Base-by-base conservation (phyloP, 2,329 filamentous ascomycete genomes). In the Alternaria brassicicola region DNA sequence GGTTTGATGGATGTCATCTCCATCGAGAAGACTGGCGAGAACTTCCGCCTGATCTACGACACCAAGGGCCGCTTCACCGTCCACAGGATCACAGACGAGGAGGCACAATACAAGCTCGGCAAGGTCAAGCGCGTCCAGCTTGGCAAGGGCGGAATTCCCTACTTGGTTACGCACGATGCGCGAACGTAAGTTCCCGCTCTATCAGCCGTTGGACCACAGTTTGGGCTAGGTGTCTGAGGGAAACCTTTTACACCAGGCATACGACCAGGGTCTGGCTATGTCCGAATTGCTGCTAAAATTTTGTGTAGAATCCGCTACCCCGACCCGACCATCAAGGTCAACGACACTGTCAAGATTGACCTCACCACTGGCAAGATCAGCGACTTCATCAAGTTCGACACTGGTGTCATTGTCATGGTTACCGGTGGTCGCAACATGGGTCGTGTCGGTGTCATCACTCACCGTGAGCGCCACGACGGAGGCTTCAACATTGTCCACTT, bases 131-230 rank as follows among this genome's bases (percentile, higher is more conserved):
- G 94, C 79, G 95, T 99, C 67, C 95, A 99, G 88, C 89, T 99
- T 78, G 95, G 95, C 87, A 94, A 93, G 85, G 96, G 95, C 85
- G 95, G 93, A 87, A 96, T 99, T 89, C 95, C 95, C 96, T 99
- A 97, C 93, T 97, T 98, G 93, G 95, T 99, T 92, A 99, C 95
- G 93, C 95, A 99, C 92, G 95, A 99, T 95, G 95, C 95, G 86
- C 91, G 95, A 93, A 99, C 95, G 94, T 99, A 87, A 97, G 94
- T 98, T 90, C 90, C 87, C 85, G 91, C 90, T 97, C 93, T 95
- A 93, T 97, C 94, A 97, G 94, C 89, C 94, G 94, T 97, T 97
- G 94, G 55, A 92, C 94, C 73, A 73, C 62, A 75, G 74, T 75
- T 74, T 77, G 74, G 75, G 74, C 73, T 73, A 73, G 73, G 69